Conservation (phyloP, 2,329 filamentous ascomycete species). For the Leptographium lundbergii region DNA sequence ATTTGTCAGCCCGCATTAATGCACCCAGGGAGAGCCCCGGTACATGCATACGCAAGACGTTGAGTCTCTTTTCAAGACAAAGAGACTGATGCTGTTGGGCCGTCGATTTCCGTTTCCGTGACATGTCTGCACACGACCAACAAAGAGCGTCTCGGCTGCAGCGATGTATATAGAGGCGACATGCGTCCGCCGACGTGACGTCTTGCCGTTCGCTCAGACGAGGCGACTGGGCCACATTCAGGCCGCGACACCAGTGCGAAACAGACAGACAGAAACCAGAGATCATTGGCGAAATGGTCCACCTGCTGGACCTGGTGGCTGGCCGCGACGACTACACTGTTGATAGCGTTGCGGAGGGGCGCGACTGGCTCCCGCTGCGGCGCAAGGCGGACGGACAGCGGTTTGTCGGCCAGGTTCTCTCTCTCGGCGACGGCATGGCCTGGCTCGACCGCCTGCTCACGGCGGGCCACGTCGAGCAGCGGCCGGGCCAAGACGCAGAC, state of each 20-base stretch:
- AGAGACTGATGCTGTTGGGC: neutral
- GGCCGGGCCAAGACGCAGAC: neutral
- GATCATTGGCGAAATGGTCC: neutral
- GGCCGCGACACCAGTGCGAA: too few species aligned
- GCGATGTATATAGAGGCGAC: too few species aligned
- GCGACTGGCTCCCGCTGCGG: neutral
- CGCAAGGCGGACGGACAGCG: neutral
- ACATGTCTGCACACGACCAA: neutral
- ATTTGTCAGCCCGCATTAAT: neutral
- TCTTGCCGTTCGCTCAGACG: too few species aligned
- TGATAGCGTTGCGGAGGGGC: neutral
- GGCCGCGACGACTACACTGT: neutral
- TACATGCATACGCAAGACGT: neutral
- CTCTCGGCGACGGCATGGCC: neutral
- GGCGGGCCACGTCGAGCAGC: neutral
- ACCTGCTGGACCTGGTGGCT: conserved; percentile 25
- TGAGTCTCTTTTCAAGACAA: neutral
- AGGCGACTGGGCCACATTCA: too few species aligned
- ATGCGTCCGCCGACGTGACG: too few species aligned
- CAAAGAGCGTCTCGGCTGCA: neutral
- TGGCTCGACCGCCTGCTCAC: neutral
- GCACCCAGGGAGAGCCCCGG: neutral
- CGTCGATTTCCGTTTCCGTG: neutral
- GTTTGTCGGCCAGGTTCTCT: neutral
- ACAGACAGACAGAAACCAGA: neutral